Conservation (phyloP, 495 filamentous ascomycete genomes). For the Penicillium pulvis region DNA sequence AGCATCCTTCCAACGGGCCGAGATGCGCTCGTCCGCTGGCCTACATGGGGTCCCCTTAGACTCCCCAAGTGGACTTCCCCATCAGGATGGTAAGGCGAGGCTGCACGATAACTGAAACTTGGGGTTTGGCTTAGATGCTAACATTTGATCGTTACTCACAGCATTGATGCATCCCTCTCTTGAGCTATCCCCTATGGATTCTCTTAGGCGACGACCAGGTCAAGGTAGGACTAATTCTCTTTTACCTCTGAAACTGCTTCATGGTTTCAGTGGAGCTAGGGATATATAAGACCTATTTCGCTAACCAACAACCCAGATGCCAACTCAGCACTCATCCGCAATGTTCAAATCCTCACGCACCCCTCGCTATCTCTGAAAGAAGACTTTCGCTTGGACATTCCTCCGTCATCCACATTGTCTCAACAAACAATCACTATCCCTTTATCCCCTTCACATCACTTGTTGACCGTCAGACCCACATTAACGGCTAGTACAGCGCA, state of each 20-base stretch:
- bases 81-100: constrained; percentile 19
- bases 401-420: constrained; percentile 58
- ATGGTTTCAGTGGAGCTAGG: not conserved
- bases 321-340: constrained; percentile 64
- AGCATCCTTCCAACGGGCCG: constrained; percentile 21
- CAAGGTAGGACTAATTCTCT: constrained; percentile 46
- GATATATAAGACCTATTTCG: not conserved
- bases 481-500: constrained; percentile 57
- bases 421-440: constrained; percentile 71
- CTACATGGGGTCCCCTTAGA: constrained; percentile 6
- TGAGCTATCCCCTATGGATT: constrained; percentile 30
- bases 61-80: not conserved
- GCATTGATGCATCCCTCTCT: not conserved
- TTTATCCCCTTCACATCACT: constrained; percentile 62
- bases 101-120: not conserved
- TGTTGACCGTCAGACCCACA: constrained; percentile 64
- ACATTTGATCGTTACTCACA: not conserved
- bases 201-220: constrained; percentile 48
- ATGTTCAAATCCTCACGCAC: constrained; percentile 66
- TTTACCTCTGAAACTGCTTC: not conserved
- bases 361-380: constrained; percentile 57
- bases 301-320: constrained; percentile 32
- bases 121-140: not conserved
- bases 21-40: constrained; percentile 19
- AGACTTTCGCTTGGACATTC: constrained; percentile 57